Percentiles rank a stretch among this genome's conserved stretches.
Conservation (phyloP, 2,329 filamentous ascomycete species). For the Microdochium bolleyi region DNA sequence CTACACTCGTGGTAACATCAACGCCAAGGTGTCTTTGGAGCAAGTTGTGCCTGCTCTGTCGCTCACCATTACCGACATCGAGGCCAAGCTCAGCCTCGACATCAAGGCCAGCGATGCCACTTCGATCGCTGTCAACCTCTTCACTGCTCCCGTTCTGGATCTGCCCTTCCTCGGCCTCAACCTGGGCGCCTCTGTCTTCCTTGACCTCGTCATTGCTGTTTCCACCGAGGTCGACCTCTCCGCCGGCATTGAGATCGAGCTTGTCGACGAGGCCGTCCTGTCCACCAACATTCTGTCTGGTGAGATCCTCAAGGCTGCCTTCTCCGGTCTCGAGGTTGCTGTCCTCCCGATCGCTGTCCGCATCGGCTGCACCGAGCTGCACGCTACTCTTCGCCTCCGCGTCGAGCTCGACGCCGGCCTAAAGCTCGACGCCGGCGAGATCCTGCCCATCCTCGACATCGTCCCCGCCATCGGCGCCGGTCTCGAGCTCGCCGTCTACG, state of each 20-base stretch:
- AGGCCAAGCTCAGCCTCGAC: conserved; percentile 42
- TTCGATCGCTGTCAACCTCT: conserved; percentile 43
- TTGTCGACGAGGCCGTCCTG: conserved; percentile 34
- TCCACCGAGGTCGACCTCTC: conserved; percentile 41
- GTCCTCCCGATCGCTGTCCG: conserved; percentile 36
- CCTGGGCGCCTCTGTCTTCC: conserved; percentile 36
- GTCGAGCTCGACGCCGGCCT: conserved; percentile 33
- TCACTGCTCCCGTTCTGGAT: conserved; percentile 27
- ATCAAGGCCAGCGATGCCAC: conserved; percentile 34
- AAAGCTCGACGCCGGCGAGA: conserved; percentile 18
- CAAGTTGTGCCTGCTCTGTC: conserved; percentile 31
- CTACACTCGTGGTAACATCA: conserved; percentile 40
- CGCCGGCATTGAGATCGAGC: conserved; percentile 42
- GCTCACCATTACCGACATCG: conserved; percentile 39
- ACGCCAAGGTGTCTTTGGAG: conserved; percentile 31
- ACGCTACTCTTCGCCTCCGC: conserved; percentile 41
- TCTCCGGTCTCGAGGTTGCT: conserved; percentile 39
- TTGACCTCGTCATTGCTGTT: conserved; percentile 43
- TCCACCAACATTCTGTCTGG: conserved; percentile 33
- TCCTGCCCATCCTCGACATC: conserved; percentile 15
- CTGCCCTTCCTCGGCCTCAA: conserved; percentile 34
- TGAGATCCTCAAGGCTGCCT: conserved; percentile 35
- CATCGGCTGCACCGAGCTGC: conserved; percentile 34
- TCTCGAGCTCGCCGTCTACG: conserved; percentile 36
- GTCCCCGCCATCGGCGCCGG: conserved; percentile 26